Evolutionary conservation across 352 stramenopile species (phyloP).

Genomic region (Phytophthora pluvialis): DNA sequence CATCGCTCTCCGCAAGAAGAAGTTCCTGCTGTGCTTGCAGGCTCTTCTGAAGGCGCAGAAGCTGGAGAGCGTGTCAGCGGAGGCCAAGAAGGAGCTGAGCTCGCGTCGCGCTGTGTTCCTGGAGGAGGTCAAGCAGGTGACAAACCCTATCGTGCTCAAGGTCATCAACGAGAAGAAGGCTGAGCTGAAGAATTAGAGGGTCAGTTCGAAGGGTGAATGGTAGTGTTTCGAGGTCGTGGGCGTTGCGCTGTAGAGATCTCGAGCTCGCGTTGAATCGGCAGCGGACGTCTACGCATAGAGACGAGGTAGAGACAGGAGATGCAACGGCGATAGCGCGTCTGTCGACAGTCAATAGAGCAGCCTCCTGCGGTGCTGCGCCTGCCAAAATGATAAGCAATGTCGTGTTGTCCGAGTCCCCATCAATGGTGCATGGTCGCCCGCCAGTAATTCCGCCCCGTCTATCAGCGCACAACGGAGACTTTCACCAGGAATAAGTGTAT

Average conservation of each 20-base stretch:
- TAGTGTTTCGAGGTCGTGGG: constrained; percentile 23
- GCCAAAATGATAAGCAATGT: constrained; percentile 30
- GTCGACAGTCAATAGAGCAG: constrained; percentile 45
- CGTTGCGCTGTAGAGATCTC: constrained; percentile 16
- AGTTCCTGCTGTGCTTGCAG: constrained; percentile 78
- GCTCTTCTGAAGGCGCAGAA: constrained; percentile 68
- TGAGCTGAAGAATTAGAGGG: constrained; percentile 60
- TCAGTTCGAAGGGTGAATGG: constrained; percentile 2
- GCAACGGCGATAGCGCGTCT: constrained; percentile 18
- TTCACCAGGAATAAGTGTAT: neutral
- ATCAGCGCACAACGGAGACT: constrained; percentile 12
- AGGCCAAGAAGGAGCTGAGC: constrained; percentile 45
- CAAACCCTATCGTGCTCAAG: constrained; percentile 63
- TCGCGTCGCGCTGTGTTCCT: constrained; percentile 50
- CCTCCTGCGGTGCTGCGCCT: constrained; percentile 29
- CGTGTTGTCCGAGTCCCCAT: constrained; percentile 12
- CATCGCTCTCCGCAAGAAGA: constrained; percentile 76
- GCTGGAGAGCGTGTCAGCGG: constrained; percentile 35
- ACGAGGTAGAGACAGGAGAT: constrained; percentile 40
- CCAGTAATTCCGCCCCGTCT: constrained; percentile 7
- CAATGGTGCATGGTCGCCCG: too few species aligned
- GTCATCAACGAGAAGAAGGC: constrained; percentile 68
- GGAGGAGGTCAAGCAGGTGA: constrained; percentile 60
- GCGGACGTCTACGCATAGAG: constrained; percentile 19
- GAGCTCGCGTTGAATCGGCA: neutral